Evolutionary conservation across 176 grass and related monocot species (phyloP).

Genomic region (Bolboschoenus planiculmis): DNA sequence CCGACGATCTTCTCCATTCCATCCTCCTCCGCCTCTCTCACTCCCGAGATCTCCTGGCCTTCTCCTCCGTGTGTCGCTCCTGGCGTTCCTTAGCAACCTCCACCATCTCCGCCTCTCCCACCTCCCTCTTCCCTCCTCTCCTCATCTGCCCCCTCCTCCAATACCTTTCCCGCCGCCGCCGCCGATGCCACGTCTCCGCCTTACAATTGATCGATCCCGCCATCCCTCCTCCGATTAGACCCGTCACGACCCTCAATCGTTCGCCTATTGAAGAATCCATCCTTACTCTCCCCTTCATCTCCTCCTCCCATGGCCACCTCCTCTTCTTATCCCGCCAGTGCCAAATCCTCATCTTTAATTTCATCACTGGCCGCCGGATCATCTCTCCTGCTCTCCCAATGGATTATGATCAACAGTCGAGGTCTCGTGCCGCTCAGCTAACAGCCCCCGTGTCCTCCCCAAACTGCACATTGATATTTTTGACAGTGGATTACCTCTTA

Average conservation of each 20-base stretch:
- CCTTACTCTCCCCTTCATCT: background rate
- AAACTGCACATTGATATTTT: conserved; percentile 33
- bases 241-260: background rate
- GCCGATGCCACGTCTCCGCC: background rate
- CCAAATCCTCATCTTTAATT: conserved; percentile 31
- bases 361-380: conserved; percentile 34
- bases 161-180: background rate
- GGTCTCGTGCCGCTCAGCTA: conserved; percentile 25
- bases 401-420: background rate
- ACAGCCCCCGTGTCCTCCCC: conserved; percentile 34
- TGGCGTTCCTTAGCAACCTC: conserved; percentile 1
- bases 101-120: background rate
- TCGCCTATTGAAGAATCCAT: conserved; percentile 2
- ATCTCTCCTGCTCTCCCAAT: conserved; percentile 23
- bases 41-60: background rate
- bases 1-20: background rate
- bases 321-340: background rate
- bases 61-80: conserved; percentile 2
- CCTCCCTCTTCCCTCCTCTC: conserved; percentile 19
- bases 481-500: conserved; percentile 18
- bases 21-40: background rate
- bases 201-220: background rate
- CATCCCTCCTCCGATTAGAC: background rate
- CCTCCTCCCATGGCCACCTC: conserved; percentile 2
- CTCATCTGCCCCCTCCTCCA: background rate